These are phyloP conservation scores for Nothophytophthora sp. DNA, from an alignment of 352 stramenopile genomes.

Conservation along the genomic window DNA sequence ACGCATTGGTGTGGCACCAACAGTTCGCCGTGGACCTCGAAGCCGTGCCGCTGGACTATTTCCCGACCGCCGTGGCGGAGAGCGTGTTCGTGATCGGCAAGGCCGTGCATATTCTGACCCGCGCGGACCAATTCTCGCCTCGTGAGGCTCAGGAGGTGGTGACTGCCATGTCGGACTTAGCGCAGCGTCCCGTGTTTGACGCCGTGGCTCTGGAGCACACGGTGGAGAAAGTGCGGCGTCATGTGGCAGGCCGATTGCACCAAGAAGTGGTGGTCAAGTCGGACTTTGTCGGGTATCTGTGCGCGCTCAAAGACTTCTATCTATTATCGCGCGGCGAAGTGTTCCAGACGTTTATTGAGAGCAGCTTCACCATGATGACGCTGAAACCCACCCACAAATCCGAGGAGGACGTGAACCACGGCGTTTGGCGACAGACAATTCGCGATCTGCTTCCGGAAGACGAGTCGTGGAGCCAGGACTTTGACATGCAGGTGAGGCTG, in stretches of 20 bases:
- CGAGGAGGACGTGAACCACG: slow-evolving; percentile 65
- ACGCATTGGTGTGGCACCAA: slow-evolving; percentile 40
- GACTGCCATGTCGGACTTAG: slow-evolving; percentile 33
- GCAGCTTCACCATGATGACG: slow-evolving; percentile 56
- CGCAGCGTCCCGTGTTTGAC: slow-evolving; percentile 44
- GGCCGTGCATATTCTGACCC: slow-evolving; percentile 54
- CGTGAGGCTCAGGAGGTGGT: slow-evolving; percentile 55
- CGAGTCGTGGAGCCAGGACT: slow-evolving; percentile 35
- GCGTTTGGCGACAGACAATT: slow-evolving; percentile 55
- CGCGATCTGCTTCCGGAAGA: slow-evolving; percentile 52
- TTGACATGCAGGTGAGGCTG: slow-evolving; percentile 51
- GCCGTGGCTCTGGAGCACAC: slow-evolving; percentile 47
- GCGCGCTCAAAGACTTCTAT: slow-evolving; percentile 68
- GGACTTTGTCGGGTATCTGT: slow-evolving; percentile 59
- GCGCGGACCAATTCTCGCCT: slow-evolving; percentile 45
- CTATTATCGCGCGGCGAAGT: slow-evolving; percentile 66
- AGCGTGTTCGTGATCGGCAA: slow-evolving; percentile 76
- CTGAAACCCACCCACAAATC: slow-evolving; percentile 48
- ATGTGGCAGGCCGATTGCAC: slow-evolving; percentile 60
- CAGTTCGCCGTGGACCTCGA: slow-evolving; percentile 58
- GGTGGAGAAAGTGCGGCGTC: slow-evolving; percentile 54
- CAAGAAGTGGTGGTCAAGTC: slow-evolving; percentile 68
- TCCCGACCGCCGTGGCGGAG: slow-evolving; percentile 56
- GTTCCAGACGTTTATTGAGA: slow-evolving; percentile 75
- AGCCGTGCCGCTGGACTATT: slow-evolving; percentile 61